A percentile compares a stretch with the other conserved stretches of the same genome.
These are phyloP conservation scores for Plantago ovata DNA, from an alignment of 257 asterid species.

Conservation along the genomic window DNA sequence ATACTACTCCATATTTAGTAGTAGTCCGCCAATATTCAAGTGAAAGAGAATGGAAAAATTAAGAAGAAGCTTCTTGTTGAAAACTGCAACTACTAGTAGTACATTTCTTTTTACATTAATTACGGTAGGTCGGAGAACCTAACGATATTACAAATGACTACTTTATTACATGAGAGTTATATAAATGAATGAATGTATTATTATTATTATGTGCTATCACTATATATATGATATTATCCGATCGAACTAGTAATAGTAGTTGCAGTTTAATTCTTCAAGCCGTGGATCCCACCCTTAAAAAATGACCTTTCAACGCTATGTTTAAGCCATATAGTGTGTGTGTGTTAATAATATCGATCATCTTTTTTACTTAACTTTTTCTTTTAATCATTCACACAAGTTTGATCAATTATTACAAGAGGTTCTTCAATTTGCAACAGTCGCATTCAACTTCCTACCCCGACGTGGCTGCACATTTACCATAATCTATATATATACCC, in stretches of 20 bases:
- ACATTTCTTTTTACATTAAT: slow-evolving; percentile 42
- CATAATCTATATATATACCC: no score
- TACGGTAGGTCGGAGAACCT: slow-evolving; percentile 68
- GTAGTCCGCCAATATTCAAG: no score
- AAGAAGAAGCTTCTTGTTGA: slow-evolving; percentile 13
- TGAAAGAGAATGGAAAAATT: no score
- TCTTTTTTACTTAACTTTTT: neutral
- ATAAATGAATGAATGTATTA: no score
- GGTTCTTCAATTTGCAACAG: slow-evolving; percentile 28
- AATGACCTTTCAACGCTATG: slow-evolving; percentile 4
- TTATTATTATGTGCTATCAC: no score
- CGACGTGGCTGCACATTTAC: slow-evolving; percentile 60
- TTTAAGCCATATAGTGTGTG: no score
- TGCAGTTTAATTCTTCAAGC: slow-evolving; percentile 54
- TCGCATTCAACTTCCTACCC: slow-evolving; percentile 20
- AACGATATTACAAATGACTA: slow-evolving; percentile 47
- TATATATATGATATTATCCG: no score
- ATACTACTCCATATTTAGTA: no score
- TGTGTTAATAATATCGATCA: neutral
- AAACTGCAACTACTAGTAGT: no score
- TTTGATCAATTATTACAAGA: slow-evolving; percentile 30
- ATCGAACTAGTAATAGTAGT: neutral
- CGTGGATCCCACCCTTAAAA: slow-evolving; percentile 52
- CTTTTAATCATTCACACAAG: neutral
- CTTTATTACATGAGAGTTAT: slow-evolving; percentile 44